Percentiles rank a stretch among this genome's conserved stretches.
Conservation (phyloP, 2,329 filamentous ascomycete species). For the Hymenoscyphus fraxineus region DNA sequence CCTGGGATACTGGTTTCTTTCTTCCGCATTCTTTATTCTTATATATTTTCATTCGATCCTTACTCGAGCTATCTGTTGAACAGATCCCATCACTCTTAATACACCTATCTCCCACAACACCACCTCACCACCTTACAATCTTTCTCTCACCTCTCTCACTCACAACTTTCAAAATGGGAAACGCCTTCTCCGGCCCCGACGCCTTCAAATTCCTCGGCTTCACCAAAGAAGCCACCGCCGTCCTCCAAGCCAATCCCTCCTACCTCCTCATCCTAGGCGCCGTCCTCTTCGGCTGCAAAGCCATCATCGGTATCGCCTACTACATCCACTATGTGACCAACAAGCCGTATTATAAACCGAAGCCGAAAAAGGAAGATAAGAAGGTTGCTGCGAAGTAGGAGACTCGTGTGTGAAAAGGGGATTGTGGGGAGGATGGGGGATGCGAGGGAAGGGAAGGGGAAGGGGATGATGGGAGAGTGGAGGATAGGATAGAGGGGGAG, state of each 20-base stretch:
- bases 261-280: conserved; percentile 29
- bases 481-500: neutral
- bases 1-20: no score
- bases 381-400: neutral
- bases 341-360: conserved; percentile 32
- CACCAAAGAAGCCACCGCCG: conserved; percentile 32
- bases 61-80: no score
- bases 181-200: conserved; percentile 33
- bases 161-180: conserved; percentile 25
- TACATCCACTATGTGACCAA: conserved; percentile 32
- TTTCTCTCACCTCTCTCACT: no score
- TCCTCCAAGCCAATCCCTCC: conserved; percentile 28
- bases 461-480: neutral
- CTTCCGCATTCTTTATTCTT: no score
- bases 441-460: neutral
- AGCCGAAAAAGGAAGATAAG: conserved; percentile 22
- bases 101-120: neutral
- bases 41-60: no score
- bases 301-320: conserved; percentile 20
- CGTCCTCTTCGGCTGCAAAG: conserved; percentile 21
- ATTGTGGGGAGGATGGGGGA: neutral
- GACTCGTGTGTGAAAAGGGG: no score
- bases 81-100: neutral
- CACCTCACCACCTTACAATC: neutral
- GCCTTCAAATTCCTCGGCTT: conserved; percentile 35